A percentile compares a stretch with the other conserved stretches of the same genome.
Evolutionary conservation across 2,329 filamentous ascomycete genomes (phyloP).

Genomic region (Penicillium sp.): DNA sequence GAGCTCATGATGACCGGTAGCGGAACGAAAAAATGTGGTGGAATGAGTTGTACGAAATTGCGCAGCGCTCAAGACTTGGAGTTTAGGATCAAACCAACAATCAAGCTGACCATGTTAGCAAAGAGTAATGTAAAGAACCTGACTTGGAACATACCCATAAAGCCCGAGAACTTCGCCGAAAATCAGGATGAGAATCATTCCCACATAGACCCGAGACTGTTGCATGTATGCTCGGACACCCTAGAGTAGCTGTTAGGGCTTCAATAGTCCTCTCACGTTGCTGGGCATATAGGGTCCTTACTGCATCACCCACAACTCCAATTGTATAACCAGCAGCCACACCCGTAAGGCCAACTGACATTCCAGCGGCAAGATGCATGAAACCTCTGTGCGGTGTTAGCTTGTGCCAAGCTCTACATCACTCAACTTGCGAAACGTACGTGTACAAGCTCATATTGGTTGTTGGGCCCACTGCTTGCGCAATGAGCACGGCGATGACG

Average conservation of each 20-base stretch:
- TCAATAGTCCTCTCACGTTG: neutral
- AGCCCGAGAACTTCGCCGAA: conserved; percentile 96
- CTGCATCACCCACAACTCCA: conserved; percentile 90
- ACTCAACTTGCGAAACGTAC: conserved; percentile 49
- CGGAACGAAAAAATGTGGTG: neutral
- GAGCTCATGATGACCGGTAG: neutral
- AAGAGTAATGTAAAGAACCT: neutral
- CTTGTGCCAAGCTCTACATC: conserved; percentile 19
- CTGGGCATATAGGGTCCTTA: conserved; percentile 36
- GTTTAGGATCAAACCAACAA: conserved; percentile 91
- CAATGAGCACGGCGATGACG: conserved; percentile 94
- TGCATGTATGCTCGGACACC: conserved; percentile 93
- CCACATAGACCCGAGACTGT: conserved; percentile 93
- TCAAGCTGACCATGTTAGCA: conserved; percentile 61
- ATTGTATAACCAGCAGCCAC: conserved; percentile 95
- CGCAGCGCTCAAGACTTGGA: conserved; percentile 56
- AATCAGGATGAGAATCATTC: conserved; percentile 98
- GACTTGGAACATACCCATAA: conserved; percentile 69
- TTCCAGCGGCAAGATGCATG: conserved; percentile 86
- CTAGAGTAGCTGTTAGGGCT: conserved; percentile 38
- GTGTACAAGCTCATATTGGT: conserved; percentile 80
- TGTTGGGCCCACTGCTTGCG: conserved; percentile 75
- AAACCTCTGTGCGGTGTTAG: conserved; percentile 63
- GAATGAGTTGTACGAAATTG: neutral
- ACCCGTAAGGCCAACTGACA: conserved; percentile 89